Evolutionary conservation across 371 early-diverging fungal genomes (phyloP).

Genomic region (Chytridium lagenaria): DNA sequence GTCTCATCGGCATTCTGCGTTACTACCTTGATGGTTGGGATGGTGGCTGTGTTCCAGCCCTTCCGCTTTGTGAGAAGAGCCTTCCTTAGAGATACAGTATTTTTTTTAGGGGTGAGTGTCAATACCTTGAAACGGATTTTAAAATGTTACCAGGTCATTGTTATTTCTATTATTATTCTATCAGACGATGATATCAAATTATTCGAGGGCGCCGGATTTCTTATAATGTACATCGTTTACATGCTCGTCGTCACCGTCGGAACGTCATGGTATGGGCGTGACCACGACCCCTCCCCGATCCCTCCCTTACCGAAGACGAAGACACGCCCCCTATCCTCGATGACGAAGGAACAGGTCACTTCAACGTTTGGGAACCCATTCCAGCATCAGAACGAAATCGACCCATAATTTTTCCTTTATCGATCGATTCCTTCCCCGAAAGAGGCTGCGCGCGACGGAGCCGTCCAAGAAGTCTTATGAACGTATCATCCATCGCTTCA

Average conservation of each 20-base stretch:
- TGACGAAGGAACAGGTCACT: not conserved
- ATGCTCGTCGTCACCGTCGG: not conserved
- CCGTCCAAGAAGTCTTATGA: not conserved
- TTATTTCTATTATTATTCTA: not conserved
- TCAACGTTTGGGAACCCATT: not conserved
- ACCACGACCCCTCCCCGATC: slow-evolving; percentile 4
- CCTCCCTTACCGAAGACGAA: not conserved
- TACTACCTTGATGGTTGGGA: not conserved
- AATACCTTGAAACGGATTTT: not conserved
- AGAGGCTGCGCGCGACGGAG: not conserved
- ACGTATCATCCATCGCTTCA: not conserved
- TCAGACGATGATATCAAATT: slow-evolving; percentile 9
- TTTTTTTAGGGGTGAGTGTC: not conserved
- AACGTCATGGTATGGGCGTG: not conserved
- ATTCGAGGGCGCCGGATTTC: not conserved
- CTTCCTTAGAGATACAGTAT: not conserved
- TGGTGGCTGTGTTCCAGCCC: slow-evolving; percentile 3
- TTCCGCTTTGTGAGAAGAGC: slow-evolving; percentile 2
- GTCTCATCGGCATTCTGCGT: not conserved
- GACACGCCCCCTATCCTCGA: not conserved
- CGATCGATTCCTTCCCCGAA: slow-evolving; percentile 7
- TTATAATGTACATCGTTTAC: not conserved
- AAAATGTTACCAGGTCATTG: not conserved
- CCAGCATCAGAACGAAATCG: too few species aligned
- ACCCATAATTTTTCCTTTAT: too few species aligned